Base-by-base conservation (phyloP, 805 yeast genomes). In the Novakomyces olei region DNA sequence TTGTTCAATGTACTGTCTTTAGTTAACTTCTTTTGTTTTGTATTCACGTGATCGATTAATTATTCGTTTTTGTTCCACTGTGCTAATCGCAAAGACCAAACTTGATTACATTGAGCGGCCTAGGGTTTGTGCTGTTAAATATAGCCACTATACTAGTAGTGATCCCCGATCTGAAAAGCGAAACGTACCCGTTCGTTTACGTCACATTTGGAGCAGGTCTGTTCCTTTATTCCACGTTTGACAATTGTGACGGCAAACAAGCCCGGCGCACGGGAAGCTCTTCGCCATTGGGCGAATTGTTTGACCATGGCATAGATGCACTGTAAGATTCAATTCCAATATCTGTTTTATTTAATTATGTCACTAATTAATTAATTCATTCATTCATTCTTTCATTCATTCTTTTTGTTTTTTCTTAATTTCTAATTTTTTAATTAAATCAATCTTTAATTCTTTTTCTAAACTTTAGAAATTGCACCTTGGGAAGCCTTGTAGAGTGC, bases 221-320 rank as follows among this genome's bases (percentile, higher is more conserved):
- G 36, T 77, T 83, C 50, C 61, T 81, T 64, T 85, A 85, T 54
- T 95, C 88, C 50, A 85, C 96, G 0, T 79, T 88, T 59, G 96
- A 88, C 56, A 93, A 92, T 4, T 78, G 93, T 50, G 96, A 85
- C 55, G 96, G 96, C 5, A 71, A 78, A 45, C 98, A 85, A 52
- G 96, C 96, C 16, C 69, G 96, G 45, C 40, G 42, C 17, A 88
- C 95, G 1, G 91, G 91, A 8, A 92, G 83, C 50, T 68, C 80
- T 30, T 92, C 95, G 3, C 96, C 98, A 0, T 57, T 85, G 41
- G 96, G 98, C 23, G 96, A 85, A 52, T 60, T 88, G 37, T 88
- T 85, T 47, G 96, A 88, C 51, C 96, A 88, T 46, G 81, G 93
- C 36, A 65, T 69, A 20, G 76, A 70, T 45, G 66, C 76, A 1